phyloP scores from a whole-genome alignment of 495 filamentous ascomycete species.

The Aspergillus baeticus region DNA sequence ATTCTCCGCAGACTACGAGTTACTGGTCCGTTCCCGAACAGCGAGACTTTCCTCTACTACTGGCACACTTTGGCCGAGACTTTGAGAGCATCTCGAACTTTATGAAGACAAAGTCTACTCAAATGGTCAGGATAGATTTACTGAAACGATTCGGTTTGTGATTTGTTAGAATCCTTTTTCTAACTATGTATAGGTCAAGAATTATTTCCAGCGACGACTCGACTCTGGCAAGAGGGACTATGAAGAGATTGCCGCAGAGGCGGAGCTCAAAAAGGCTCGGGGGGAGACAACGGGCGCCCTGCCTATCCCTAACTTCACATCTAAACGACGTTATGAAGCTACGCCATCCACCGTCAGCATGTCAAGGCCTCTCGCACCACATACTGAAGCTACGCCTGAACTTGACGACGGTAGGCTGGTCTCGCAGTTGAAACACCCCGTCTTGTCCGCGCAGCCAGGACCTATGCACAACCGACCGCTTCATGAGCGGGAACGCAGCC shows the following conservation, averaged over 20 bases:
- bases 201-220: slow-evolving; percentile 78
- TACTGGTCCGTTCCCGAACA: slow-evolving; percentile 97
- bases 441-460: slow-evolving; percentile 33
- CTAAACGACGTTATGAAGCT: slow-evolving; percentile 57
- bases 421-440: slow-evolving; percentile 41
- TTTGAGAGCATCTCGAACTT: slow-evolving; percentile 79
- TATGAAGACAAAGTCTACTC: slow-evolving; percentile 89
- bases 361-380: slow-evolving; percentile 60
- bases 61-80: slow-evolving; percentile 85
- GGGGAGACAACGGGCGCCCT: slow-evolving; percentile 71
- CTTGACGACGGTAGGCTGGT: slow-evolving; percentile 50
- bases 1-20: slow-evolving; percentile 71
- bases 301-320: slow-evolving; percentile 58
- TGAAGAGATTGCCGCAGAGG: slow-evolving; percentile 63
- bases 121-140: slow-evolving; percentile 87
- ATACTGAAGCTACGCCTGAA: slow-evolving; percentile 49
- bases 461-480: slow-evolving; percentile 29
- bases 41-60: slow-evolving; percentile 72
- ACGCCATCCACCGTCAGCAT: slow-evolving; percentile 57
- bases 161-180: no score
- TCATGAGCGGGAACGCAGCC: slow-evolving; percentile 37
- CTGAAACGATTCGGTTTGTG: no score
- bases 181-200: slow-evolving; percentile 70
- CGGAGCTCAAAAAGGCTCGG: slow-evolving; percentile 65
- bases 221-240: slow-evolving; percentile 69